These are phyloP conservation scores for Trichoderma breve DNA, from an alignment of 2,329 filamentous ascomycete species.

Conservation along the genomic window DNA sequence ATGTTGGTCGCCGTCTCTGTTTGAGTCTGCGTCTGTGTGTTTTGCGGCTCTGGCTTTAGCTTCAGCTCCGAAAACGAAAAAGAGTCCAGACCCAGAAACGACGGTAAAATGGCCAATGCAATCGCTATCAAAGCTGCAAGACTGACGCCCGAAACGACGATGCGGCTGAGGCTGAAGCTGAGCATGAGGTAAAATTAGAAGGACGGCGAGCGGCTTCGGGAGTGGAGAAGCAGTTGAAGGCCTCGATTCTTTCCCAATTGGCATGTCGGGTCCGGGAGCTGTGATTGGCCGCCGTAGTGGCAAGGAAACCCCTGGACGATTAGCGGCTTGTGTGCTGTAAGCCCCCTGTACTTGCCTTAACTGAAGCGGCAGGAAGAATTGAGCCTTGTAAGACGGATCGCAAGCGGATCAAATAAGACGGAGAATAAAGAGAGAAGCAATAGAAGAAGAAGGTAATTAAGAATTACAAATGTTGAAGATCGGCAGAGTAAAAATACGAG, in stretches of 20 bases:
- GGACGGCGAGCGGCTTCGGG: neutral
- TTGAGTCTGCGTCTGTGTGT: neutral
- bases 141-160: neutral
- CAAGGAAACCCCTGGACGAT: neutral
- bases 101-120: neutral
- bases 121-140: constrained; percentile 6
- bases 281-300: neutral
- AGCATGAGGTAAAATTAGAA: constrained; percentile 18
- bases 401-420: neutral
- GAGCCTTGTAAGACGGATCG: neutral
- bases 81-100: neutral
- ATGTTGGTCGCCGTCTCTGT: neutral
- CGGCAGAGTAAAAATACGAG: neutral
- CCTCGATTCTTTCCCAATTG: neutral
- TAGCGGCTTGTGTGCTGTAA: neutral
- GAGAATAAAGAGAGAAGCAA: neutral
- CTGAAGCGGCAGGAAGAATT: neutral
- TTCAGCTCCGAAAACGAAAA: neutral
- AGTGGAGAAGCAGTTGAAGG: constrained; percentile 3
- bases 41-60: neutral
- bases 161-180: constrained; percentile 3
- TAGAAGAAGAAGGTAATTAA: neutral
- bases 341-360: neutral
- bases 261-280: neutral
- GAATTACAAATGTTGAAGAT: neutral